phyloP scores from a whole-genome alignment of 2,329 filamentous ascomycete species.

The Thelonectria blattea region DNA sequence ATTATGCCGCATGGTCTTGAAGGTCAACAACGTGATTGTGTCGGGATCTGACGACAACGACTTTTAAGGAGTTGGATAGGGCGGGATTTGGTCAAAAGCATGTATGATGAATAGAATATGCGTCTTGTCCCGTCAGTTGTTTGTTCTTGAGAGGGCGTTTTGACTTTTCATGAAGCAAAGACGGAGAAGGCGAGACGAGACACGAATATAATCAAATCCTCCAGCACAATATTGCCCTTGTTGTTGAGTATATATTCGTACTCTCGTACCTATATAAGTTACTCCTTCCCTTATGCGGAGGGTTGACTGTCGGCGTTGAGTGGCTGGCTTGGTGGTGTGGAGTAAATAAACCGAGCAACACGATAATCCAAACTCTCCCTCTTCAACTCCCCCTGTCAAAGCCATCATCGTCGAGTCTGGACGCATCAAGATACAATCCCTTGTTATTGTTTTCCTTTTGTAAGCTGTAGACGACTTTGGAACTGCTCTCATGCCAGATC shows the following conservation, averaged over 20 bases:
- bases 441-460: neutral
- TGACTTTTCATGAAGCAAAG: neutral
- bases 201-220: neutral
- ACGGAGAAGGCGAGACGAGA: neutral
- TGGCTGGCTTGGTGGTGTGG: too few species aligned
- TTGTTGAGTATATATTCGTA: too few species aligned
- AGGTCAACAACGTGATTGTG: slow-evolving; percentile 96
- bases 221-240: too few species aligned
- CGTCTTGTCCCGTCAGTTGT: slow-evolving; percentile 12
- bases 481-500: slow-evolving; percentile 2
- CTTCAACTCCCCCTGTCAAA: too few species aligned
- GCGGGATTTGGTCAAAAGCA: slow-evolving; percentile 37
- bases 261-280: too few species aligned
- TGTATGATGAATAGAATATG: slow-evolving; percentile 30
- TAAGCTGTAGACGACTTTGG: neutral
- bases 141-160: slow-evolving; percentile 7
- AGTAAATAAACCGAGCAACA: too few species aligned
- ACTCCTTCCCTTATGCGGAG: too few species aligned
- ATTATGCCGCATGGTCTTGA: slow-evolving; percentile 96
- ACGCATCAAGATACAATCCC: neutral
- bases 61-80: slow-evolving; percentile 62
- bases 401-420: too few species aligned
- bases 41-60: slow-evolving; percentile 86
- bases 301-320: too few species aligned
- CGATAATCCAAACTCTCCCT: too few species aligned